Evolutionary conservation across 179 eudicot species (phyloP).

Genomic region (Heliamphora pulchella): DNA sequence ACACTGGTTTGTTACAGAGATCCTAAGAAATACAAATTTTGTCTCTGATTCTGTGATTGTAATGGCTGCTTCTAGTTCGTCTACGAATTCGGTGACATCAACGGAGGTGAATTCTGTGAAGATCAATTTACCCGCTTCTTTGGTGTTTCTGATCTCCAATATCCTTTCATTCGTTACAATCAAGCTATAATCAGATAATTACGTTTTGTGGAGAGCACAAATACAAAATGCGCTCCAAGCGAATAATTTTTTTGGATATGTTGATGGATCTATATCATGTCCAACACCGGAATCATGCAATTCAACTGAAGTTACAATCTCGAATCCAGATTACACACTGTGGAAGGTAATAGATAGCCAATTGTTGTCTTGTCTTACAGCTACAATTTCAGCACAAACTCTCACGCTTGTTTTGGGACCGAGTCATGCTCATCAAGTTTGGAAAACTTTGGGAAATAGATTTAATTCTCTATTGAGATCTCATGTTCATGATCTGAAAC

Average conservation of each 20-base stretch:
- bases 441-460: not conserved
- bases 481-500: not conserved
- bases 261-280: not conserved
- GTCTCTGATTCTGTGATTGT: too few relatives aligned
- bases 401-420: not conserved
- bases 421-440: not conserved
- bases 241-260: not conserved
- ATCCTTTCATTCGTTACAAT: not conserved
- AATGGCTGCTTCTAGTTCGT: too few relatives aligned
- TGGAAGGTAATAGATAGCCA: not conserved
- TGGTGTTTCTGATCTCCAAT: not conserved
- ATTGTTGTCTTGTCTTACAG: not conserved
- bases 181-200: too few relatives aligned
- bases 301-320: not conserved
- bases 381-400: not conserved
- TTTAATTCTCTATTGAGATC: not conserved
- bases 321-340: not conserved
- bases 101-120: not conserved
- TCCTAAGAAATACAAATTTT: too few relatives aligned
- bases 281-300: not conserved
- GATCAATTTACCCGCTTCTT: not conserved
- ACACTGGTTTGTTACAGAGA: too few relatives aligned
- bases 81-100: too few relatives aligned
- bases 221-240: not conserved
- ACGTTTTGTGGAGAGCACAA: not conserved